A percentile compares a stretch with the other conserved stretches of the same genome.
Evolutionary conservation across 805 yeast species (phyloP).

Genomic region (Spathaspora girioi): DNA sequence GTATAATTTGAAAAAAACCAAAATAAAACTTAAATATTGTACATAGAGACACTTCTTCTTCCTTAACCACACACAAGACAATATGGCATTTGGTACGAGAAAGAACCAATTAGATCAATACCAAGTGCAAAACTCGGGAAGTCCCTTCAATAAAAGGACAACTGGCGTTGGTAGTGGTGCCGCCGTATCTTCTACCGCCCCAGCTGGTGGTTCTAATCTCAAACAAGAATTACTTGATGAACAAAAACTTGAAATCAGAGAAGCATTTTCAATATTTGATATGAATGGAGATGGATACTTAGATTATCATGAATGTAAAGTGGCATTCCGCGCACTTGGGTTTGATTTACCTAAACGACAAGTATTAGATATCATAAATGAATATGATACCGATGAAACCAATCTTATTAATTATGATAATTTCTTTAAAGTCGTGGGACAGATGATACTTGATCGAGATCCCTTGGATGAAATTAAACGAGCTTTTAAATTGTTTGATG

Average conservation of each 20-base stretch:
- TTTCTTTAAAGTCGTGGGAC: slow-evolving; percentile 76
- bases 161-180: not conserved
- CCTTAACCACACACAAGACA: not conserved
- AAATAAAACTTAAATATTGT: too few species aligned
- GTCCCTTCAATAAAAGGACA: slow-evolving; percentile 1
- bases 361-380: slow-evolving; percentile 71
- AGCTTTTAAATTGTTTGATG: slow-evolving; percentile 87
- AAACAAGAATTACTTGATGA: slow-evolving; percentile 74
- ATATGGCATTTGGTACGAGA: not conserved
- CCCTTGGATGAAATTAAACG: slow-evolving; percentile 89
- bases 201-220: slow-evolving; percentile 13
- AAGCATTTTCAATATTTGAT: slow-evolving; percentile 88
- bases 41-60: not conserved
- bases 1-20: not conserved
- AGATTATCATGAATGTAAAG: slow-evolving; percentile 91
- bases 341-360: slow-evolving; percentile 78
- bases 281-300: slow-evolving; percentile 86
- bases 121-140: not conserved
- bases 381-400: slow-evolving; percentile 74
- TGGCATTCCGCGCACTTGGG: slow-evolving; percentile 91
- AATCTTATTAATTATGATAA: slow-evolving; percentile 75
- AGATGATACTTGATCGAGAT: slow-evolving; percentile 79
- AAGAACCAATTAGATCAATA: not conserved
- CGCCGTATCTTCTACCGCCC: not conserved
- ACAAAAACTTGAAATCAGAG: slow-evolving; percentile 86